Conservation (phyloP, 2,329 filamentous ascomycete species). For the Tolypocladium cylindrosporum region DNA sequence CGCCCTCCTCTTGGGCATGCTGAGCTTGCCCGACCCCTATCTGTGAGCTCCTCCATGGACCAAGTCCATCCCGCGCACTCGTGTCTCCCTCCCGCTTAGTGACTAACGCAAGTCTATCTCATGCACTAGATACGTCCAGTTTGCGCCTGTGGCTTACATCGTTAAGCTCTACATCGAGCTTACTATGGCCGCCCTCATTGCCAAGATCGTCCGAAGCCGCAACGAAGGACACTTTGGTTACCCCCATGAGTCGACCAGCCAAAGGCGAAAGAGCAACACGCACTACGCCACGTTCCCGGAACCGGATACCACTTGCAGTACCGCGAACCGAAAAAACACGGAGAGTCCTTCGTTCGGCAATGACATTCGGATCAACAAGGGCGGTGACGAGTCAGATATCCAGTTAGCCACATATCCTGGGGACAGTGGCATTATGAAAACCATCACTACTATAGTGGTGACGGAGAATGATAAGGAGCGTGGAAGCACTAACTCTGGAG, state of each 20-base stretch:
- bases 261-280: not conserved
- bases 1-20: conserved; percentile 13
- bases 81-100: not conserved
- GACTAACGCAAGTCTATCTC: too few relatives aligned
- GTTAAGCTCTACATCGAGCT: conserved; percentile 44
- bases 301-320: not conserved
- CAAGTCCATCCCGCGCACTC: not conserved
- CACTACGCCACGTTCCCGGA: not conserved
- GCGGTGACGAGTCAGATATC: not conserved
- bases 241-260: not conserved
- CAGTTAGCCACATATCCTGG: not conserved
- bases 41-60: conserved; percentile 4
- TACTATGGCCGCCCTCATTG: conserved; percentile 41
- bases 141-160: conserved; percentile 40
- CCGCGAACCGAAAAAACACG: not conserved
- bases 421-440: not conserved
- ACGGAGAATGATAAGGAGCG: not conserved
- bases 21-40: conserved; percentile 9
- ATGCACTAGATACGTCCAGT: conserved; percentile 27
- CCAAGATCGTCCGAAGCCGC: conserved; percentile 18
- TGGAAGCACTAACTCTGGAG: not conserved
- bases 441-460: not conserved
- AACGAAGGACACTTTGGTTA: not conserved
- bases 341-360: not conserved
- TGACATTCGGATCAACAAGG: conserved; percentile 2